These are phyloP conservation scores for Williopsis jadinii DNA, from an alignment of 1,139 yeast species.

Conservation along the genomic window DNA sequence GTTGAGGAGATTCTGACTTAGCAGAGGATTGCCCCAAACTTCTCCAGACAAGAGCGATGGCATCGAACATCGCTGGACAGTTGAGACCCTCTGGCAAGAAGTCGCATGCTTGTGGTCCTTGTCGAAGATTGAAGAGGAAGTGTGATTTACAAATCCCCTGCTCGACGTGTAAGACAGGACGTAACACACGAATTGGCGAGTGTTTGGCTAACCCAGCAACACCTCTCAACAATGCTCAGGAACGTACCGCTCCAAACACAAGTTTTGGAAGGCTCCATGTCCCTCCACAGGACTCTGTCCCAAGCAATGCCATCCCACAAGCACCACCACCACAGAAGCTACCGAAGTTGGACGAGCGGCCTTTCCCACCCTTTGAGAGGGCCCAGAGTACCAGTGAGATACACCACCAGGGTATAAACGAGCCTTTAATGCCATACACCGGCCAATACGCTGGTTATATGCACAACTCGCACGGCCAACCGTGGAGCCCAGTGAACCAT, in stretches of 20 bases:
- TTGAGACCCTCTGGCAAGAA: constrained; percentile 10
- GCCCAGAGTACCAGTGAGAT: no score
- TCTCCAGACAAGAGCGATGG: no score
- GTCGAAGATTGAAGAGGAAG: constrained; percentile 17
- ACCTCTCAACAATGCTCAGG: constrained; percentile 14
- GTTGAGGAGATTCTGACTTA: no score
- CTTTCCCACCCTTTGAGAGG: constrained; percentile 7
- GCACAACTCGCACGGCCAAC: no score
- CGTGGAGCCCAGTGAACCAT: no score
- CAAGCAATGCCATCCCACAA: constrained; percentile 1
- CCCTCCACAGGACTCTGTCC: background rate
- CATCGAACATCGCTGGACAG: background rate
- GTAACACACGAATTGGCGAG: constrained; percentile 12
- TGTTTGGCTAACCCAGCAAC: constrained; percentile 16
- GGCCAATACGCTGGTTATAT: no score
- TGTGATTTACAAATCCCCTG: constrained; percentile 18
- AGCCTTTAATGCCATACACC: no score
- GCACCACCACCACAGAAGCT: constrained; percentile 1
- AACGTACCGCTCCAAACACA: constrained; percentile 15
- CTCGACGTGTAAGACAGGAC: constrained; percentile 13
- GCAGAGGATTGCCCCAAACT: no score
- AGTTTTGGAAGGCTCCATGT: constrained; percentile 15
- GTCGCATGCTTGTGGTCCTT: constrained; percentile 19
- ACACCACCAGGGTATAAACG: no score
- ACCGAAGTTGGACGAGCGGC: constrained; percentile 2